A percentile compares a stretch with the other conserved stretches of the same genome.
These are phyloP conservation scores for Ilyonectria robusta DNA, from an alignment of 2,329 filamentous ascomycete species.

Conservation along the genomic window DNA sequence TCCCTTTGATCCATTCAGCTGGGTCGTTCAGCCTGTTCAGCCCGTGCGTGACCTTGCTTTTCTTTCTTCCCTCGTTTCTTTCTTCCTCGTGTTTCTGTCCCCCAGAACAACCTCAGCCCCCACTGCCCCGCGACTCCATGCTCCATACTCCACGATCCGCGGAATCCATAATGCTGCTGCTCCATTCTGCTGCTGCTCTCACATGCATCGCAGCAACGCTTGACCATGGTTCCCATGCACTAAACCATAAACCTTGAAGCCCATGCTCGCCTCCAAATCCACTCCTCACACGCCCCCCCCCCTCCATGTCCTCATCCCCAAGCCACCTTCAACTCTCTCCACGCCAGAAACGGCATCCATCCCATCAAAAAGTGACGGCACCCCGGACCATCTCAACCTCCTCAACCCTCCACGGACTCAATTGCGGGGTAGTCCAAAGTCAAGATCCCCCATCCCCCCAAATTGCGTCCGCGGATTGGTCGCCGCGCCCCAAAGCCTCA, in stretches of 20 bases:
- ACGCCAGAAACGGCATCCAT: neutral
- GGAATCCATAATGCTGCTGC: neutral
- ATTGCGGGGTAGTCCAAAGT: constrained; percentile 30
- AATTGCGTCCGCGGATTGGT: constrained; percentile 20
- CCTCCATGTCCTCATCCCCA: neutral
- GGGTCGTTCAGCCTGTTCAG: neutral
- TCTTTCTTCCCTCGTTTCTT: neutral
- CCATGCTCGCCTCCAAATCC: neutral
- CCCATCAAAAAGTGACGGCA: neutral
- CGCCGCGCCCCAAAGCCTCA: constrained; percentile 29
- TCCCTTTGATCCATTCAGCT: neutral
- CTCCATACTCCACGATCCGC: too few relatives aligned
- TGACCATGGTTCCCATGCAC: constrained; percentile 10
- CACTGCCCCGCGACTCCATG: neutral
- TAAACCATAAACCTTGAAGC: constrained; percentile 16
- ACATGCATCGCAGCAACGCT: constrained; percentile 10
- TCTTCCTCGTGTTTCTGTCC: neutral
- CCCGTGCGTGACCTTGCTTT: neutral
- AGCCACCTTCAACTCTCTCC: neutral
- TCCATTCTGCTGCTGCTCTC: constrained; percentile 1
- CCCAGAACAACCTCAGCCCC: neutral
- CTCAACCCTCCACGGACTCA: neutral
- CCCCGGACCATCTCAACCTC: constrained; percentile 1
- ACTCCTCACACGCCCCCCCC: neutral
- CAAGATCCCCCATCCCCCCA: constrained; percentile 9